A percentile compares a stretch with the other conserved stretches of the same genome.
Conservation (phyloP, 2,329 filamentous ascomycete species). For the Penicillium sp. region DNA sequence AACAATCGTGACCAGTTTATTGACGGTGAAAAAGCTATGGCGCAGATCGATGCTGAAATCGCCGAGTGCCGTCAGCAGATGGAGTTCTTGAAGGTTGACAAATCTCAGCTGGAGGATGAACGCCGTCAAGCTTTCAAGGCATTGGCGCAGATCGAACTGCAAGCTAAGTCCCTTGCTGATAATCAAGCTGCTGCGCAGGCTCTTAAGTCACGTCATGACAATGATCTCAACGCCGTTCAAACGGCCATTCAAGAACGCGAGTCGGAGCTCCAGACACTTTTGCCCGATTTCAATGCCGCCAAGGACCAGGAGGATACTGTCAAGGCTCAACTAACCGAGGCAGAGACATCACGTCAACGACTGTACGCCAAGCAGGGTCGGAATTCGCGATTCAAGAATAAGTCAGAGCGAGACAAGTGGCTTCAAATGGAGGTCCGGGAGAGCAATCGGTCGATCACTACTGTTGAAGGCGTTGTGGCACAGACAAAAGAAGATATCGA, state of each 20-base stretch:
- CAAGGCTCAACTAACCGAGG: slow-evolving; percentile 71
- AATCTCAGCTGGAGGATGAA: slow-evolving; percentile 84
- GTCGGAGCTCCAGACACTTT: slow-evolving; percentile 69
- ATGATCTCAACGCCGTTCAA: slow-evolving; percentile 71
- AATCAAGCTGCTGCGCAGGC: slow-evolving; percentile 77
- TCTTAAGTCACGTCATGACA: slow-evolving; percentile 67
- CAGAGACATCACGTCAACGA: slow-evolving; percentile 72
- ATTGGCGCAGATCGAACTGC: slow-evolving; percentile 82
- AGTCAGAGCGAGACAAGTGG: slow-evolving; percentile 82
- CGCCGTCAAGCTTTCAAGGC: slow-evolving; percentile 76
- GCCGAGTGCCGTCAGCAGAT: slow-evolving; percentile 77
- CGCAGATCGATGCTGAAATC: slow-evolving; percentile 74
- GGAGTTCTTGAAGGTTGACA: slow-evolving; percentile 81
- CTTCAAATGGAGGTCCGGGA: slow-evolving; percentile 79
- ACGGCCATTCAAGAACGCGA: slow-evolving; percentile 75
- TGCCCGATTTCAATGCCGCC: slow-evolving; percentile 73
- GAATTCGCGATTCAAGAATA: slow-evolving; percentile 82
- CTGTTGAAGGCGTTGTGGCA: slow-evolving; percentile 79
- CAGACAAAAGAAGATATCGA: slow-evolving; percentile 81
- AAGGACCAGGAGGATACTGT: slow-evolving; percentile 71
- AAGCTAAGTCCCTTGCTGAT: slow-evolving; percentile 78
- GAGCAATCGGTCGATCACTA: slow-evolving; percentile 71
- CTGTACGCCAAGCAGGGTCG: slow-evolving; percentile 91
- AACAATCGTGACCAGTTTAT: slow-evolving; percentile 75
- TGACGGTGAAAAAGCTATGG: slow-evolving; percentile 75